Evolutionary conservation across 306 rosid species (phyloP).

Genomic region (Fagus crenata): DNA sequence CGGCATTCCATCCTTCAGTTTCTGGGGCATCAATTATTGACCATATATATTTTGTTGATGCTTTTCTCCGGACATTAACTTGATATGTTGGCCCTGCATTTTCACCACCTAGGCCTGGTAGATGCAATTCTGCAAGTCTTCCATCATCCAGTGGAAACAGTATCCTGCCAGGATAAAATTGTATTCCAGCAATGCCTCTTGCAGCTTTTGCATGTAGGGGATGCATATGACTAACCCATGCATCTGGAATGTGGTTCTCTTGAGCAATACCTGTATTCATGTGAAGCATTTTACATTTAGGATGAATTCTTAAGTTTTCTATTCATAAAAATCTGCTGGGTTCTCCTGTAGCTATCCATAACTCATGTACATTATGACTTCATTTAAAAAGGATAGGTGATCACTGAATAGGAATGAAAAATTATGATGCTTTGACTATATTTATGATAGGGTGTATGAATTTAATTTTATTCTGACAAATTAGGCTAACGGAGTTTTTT

Average conservation of each 20-base stretch:
- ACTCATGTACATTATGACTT: not conserved
- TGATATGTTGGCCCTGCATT: conserved; percentile 63
- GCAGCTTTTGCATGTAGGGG: conserved; percentile 78
- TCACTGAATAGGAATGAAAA: not conserved
- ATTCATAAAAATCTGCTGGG: not conserved
- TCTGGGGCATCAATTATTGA: conserved; percentile 76
- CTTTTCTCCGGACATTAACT: conserved; percentile 49
- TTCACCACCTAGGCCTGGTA: conserved; percentile 73
- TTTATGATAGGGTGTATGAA: not conserved
- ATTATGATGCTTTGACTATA: not conserved
- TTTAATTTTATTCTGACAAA: not conserved
- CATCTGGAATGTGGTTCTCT: conserved; percentile 44
- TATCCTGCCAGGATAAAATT: conserved; percentile 65
- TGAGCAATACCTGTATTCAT: conserved; percentile 50
- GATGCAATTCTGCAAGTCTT: conserved; percentile 82
- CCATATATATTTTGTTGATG: conserved; percentile 64
- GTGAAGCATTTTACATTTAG: not conserved
- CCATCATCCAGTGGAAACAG: conserved; percentile 74
- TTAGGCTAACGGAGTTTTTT: not conserved
- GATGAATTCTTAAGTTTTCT: not conserved
- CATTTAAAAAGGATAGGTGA: not conserved
- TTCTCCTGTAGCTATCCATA: not conserved
- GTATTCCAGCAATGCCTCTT: conserved; percentile 71
- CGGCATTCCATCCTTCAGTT: conserved; percentile 97
- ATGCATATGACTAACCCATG: conserved; percentile 74